Evolutionary conservation across 2,329 filamentous ascomycete species (phyloP), one percentile per base, ranked within the genome.

Genomic region (Daldinia eschscholtzii): DNA sequence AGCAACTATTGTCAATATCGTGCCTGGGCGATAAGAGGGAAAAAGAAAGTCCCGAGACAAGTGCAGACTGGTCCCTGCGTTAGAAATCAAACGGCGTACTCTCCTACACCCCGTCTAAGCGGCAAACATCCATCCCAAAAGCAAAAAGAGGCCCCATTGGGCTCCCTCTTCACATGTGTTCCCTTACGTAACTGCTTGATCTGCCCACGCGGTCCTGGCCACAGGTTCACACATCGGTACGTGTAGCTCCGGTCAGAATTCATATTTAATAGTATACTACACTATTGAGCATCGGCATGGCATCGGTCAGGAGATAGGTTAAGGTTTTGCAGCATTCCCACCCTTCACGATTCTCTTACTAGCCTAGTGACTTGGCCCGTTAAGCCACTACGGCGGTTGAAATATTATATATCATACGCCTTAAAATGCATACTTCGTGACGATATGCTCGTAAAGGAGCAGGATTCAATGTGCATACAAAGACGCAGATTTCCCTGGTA

Each of bases 1-100:
- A 28, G 26, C 10, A 26, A 67, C 67, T 72, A 72, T 72, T 70
- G 70, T 59, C 64, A 68, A 70, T 72, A 66, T 63, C 62, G 52
- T 55, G 46, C 28, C 61, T 18, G 42, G 30, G 57, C 44, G 58
- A 35, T 39, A 20, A 48, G 52, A 30, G 50, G 26, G 41, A 59
- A 67, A 67, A 63, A 62, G 52, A 48, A 70, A 65, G 44, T 58
- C 42, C 58, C 61, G 67, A 71, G 67, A 71, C 69, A 70, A 37
- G 46, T 61, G 30, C 55, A 61, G 42, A 42, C 64, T 65, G 59
- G 70, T 44, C 62, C 62, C 62, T 72, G 67, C 59, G 42, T 57
- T 28, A 41, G 46, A 59, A 59, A 63, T 20, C 35, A 55, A 55
- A 57, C 39, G 60, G 55, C 57, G 52, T 52, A 6, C 20, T 55